Conservation (phyloP, 2,329 filamentous ascomycete genomes). For the Arachnomyces sp. region DNA sequence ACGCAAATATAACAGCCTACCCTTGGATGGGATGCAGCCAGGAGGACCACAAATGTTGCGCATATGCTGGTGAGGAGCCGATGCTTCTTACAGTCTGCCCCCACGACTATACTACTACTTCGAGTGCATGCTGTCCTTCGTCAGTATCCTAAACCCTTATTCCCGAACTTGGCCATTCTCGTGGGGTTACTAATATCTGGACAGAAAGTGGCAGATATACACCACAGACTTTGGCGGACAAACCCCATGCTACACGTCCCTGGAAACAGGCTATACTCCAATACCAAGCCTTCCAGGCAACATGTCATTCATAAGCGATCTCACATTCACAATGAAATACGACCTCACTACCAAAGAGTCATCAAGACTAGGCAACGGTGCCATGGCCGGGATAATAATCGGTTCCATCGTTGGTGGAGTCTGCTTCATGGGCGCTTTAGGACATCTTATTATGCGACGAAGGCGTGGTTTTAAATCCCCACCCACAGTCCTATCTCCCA, state of each 20-base stretch:
- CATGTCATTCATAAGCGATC: slow-evolving; percentile 18
- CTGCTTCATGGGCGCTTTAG: slow-evolving; percentile 7
- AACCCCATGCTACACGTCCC: slow-evolving; percentile 21
- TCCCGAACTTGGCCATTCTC: neutral
- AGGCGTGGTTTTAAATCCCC: neutral
- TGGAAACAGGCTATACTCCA: slow-evolving; percentile 11
- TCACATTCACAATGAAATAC: slow-evolving; percentile 22
- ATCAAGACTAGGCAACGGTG: slow-evolving; percentile 10
- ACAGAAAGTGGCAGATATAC: slow-evolving; percentile 16
- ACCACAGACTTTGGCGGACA: slow-evolving; percentile 18
- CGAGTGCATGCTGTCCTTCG: slow-evolving; percentile 15
- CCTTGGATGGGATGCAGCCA: slow-evolving; percentile 14
- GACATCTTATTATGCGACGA: neutral
- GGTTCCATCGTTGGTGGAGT: slow-evolving; percentile 9
- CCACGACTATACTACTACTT: slow-evolving; percentile 14
- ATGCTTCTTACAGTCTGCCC: slow-evolving; percentile 14
- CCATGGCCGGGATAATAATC: slow-evolving; percentile 19
- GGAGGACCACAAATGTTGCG: slow-evolving; percentile 12
- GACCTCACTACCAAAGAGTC: slow-evolving; percentile 8
- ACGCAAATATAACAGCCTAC: slow-evolving; percentile 8
- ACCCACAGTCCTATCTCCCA: neutral
- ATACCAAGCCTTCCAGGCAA: slow-evolving; percentile 14
- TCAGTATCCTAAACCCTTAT: slow-evolving; percentile 6
- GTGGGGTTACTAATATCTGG: neutral
- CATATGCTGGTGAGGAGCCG: slow-evolving; percentile 7